Conservation (phyloP, 192 early-diverging fungal species). For the Linnemannia elongata region DNA sequence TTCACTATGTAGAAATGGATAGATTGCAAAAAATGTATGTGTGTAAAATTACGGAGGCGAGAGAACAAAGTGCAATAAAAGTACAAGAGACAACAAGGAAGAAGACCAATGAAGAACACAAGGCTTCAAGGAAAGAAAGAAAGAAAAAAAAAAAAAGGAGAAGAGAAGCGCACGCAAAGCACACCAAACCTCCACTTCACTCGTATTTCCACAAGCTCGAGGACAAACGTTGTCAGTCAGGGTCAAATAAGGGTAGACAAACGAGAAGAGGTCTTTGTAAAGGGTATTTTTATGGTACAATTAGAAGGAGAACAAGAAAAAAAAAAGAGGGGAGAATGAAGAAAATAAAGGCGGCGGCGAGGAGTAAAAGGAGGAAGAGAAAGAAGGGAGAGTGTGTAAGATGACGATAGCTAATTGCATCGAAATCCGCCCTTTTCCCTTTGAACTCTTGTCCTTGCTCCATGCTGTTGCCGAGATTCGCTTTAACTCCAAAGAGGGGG, state of each 20-base stretch:
- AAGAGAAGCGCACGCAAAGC: too few species aligned
- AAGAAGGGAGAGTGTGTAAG: neutral
- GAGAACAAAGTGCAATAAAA: neutral
- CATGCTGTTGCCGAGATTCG: conserved; percentile 1
- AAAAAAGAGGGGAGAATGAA: neutral
- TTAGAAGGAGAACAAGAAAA: neutral
- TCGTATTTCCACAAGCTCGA: too few species aligned
- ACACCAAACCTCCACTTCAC: too few species aligned
- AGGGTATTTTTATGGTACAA: neutral
- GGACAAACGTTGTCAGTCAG: too few species aligned
- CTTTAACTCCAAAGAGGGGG: neutral
- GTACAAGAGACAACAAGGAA: neutral
- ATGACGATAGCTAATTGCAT: neutral
- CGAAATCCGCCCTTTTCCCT: neutral
- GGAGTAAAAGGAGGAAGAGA: neutral
- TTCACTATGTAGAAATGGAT: neutral
- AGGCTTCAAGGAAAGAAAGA: neutral
- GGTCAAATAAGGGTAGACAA: neutral
- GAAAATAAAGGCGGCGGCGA: neutral
- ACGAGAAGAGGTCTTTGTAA: neutral
- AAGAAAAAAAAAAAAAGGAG: neutral
- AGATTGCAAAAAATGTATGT: neutral
- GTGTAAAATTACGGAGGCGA: conserved; percentile 2
- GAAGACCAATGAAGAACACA: neutral
- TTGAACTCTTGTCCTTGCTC: neutral